Evolutionary conservation across 2,329 filamentous ascomycete genomes (phyloP), one percentile per base, ranked within the genome.

Genomic region (Pyricularia pennisetigena): DNA sequence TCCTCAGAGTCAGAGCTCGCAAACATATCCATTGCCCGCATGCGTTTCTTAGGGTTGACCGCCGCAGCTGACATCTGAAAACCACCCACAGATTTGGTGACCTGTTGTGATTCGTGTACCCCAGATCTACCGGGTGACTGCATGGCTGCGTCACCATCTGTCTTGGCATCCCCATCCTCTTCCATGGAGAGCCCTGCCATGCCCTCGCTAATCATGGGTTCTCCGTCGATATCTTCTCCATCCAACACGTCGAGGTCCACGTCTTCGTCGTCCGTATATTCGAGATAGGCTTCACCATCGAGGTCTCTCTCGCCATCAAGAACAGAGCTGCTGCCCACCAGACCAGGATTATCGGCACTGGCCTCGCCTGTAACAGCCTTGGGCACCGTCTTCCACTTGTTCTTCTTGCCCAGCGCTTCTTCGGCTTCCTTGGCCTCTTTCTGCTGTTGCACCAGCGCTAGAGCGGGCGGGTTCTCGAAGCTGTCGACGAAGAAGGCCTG

Each of bases 1-100:
- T 71, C 75, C n/a, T 81, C 79, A 32, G 77, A 80, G 59, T 78
- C 91, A 4, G 89, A 91, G 76, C 91, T 90, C 12, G 90, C 91
- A 85, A 95, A 96, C 91, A 95, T 94, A 75, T 95, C 92, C 72
- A 91, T 90, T 4, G 92, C 91, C 72, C 88, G 88, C 77, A 92
- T 90, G 70, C 90, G 85, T 86, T 90, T 72, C 85, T 82, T 71
- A 81, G 74, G 69, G 75, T 69, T 74, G 73, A 70, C 65, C 8
- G 74, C 72, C 32, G 70, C 71, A 26, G 64, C 70, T 14, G 68
- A 71, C 69, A 73, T 73, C 71, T 72, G 73, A 70, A 72, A 75
- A 35, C 72, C 73, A 26, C 70, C 74, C 41, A 71, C 71, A 23
- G 70, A 57, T 29, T 32, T 67, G 29, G 9, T 61, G 24, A 66